These are phyloP conservation scores for Rhododendron kiyosumense DNA, from an alignment of 148 eudicot species.

Conservation along the genomic window DNA sequence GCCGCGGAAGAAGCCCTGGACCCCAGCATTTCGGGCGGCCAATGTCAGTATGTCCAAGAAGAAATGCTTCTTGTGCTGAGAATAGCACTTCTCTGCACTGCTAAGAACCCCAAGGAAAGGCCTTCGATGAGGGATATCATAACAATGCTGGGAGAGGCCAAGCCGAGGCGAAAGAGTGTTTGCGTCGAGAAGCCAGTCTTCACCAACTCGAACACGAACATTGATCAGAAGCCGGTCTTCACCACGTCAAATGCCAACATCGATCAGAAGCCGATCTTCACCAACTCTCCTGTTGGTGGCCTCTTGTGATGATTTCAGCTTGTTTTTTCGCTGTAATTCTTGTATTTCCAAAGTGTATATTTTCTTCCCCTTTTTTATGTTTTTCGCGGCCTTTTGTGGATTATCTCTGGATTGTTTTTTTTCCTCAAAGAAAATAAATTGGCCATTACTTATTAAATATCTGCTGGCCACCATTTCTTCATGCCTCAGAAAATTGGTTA, in stretches of 20 bases:
- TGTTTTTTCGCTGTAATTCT: neutral
- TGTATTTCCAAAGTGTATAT: neutral
- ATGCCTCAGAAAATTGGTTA: neutral
- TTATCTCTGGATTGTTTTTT: neutral
- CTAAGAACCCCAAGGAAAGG: conserved; percentile 79
- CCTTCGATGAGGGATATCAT: conserved; percentile 94
- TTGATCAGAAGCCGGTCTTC: neutral
- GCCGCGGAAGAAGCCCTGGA: conserved; percentile 63
- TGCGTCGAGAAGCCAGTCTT: conserved; percentile 14
- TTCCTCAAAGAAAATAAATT: neutral
- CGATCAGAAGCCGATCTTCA: conserved; percentile 42
- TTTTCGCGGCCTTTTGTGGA: neutral
- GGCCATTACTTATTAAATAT: neutral
- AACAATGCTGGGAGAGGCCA: conserved; percentile 91
- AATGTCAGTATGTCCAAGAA: conserved; percentile 67
- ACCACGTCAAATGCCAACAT: neutral
- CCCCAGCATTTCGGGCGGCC: conserved; percentile 38
- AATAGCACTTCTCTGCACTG: conserved; percentile 77
- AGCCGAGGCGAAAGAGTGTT: conserved; percentile 78
- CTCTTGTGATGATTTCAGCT: conserved; percentile 25
- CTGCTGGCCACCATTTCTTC: neutral
- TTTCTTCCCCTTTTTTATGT: neutral
- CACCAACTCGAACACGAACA: neutral
- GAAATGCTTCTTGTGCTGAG: conserved; percentile 82
- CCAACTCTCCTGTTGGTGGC: conserved; percentile 68